Percentiles rank a stretch among this genome's conserved stretches.
Evolutionary conservation across 768 basidiomycete species (phyloP).

Genomic region (Pleurotus sapidus): DNA sequence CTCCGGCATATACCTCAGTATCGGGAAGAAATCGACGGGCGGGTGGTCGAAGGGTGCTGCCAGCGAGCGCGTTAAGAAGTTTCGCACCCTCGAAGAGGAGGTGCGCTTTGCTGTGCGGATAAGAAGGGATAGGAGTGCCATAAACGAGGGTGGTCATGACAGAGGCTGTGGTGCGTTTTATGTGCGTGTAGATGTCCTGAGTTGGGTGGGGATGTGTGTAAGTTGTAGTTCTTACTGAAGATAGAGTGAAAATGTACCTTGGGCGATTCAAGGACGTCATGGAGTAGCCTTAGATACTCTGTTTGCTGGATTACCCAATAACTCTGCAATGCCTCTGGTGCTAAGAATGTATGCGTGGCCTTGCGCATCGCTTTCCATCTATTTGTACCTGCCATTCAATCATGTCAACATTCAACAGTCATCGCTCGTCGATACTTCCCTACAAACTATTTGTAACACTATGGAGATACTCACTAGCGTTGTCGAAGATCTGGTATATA

Average conservation of each 20-base stretch:
- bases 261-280: conserved; percentile 24
- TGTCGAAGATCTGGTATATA: conserved; percentile 14
- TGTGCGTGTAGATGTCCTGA: conserved; percentile 7
- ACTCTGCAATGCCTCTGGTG: conserved; percentile 12
- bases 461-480: conserved; percentile 6
- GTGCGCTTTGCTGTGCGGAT: conserved; percentile 1
- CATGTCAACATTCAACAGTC: neutral
- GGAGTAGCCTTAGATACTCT: conserved; percentile 24
- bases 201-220: neutral
- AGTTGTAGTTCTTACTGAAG: neutral
- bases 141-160: conserved; percentile 13
- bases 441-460: neutral
- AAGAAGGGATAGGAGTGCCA: conserved; percentile 10
- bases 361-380: conserved; percentile 13
- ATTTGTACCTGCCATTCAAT: neutral
- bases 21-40: conserved; percentile 12
- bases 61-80: neutral
- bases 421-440: no score
- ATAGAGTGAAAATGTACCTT: conserved; percentile 14
- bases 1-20: conserved; percentile 16
- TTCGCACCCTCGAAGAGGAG: conserved; percentile 6
- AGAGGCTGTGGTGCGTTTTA: conserved; percentile 8
- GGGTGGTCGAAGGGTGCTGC: conserved; percentile 9
- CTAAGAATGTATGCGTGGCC: conserved; percentile 16
- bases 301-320: conserved; percentile 21